Conservation (phyloP, 768 basidiomycete species). For the Pulveroboletus sp. region DNA sequence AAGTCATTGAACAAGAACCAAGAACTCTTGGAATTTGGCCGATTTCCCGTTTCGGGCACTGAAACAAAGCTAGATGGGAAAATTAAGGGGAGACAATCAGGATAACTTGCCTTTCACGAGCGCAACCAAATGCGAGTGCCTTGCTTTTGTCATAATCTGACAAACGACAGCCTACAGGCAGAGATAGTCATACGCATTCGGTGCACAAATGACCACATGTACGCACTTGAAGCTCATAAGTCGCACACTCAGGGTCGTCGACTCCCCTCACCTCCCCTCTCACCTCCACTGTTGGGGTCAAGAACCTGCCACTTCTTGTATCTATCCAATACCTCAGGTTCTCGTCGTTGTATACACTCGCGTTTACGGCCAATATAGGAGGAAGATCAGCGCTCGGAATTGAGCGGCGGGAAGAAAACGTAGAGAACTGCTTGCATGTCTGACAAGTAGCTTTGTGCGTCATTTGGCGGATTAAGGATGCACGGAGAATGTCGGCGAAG, state of each 20-base stretch:
- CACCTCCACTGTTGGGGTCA: constrained; percentile 53
- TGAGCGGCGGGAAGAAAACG: constrained; percentile 65
- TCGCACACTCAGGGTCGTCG: constrained; percentile 50
- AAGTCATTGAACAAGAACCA: constrained; percentile 99
- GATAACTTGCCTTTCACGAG: constrained; percentile 64
- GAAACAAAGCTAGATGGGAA: not conserved
- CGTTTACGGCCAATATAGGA: constrained; percentile 81
- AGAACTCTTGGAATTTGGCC: constrained; percentile 40
- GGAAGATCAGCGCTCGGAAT: constrained; percentile 67
- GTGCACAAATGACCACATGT: not conserved
- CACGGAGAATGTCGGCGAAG: constrained; percentile 65
- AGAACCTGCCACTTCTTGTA: constrained; percentile 38
- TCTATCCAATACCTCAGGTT: constrained; percentile 75
- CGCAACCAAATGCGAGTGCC: constrained; percentile 79
- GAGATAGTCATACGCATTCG: not conserved
- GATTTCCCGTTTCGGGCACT: constrained; percentile 68
- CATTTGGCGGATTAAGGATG: constrained; percentile 76
- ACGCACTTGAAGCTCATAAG: constrained; percentile 73
- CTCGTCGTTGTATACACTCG: constrained; percentile 75
- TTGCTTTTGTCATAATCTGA: constrained; percentile 68
- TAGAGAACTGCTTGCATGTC: constrained; percentile 72
- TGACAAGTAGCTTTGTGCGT: constrained; percentile 85
- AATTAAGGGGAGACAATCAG: not conserved
- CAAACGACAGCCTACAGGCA: constrained; percentile 66
- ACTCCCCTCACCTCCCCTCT: constrained; percentile 55